Evolutionary conservation across 2,329 filamentous ascomycete species (phyloP).

Genomic region (Penicillium sp.): DNA sequence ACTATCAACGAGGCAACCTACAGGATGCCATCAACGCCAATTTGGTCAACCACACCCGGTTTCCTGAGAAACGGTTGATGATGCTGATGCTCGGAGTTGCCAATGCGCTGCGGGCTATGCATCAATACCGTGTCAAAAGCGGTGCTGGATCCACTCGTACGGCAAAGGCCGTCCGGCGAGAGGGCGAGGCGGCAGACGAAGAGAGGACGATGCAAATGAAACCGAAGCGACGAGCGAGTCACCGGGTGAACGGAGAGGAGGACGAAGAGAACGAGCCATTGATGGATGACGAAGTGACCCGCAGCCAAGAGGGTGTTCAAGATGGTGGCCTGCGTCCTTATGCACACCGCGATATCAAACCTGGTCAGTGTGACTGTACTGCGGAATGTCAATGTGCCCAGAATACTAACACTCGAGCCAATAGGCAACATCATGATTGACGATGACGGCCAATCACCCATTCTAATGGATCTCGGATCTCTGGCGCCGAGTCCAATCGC

Average conservation of each 20-base stretch:
- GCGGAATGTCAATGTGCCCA: neutral
- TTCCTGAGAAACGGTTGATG: constrained; percentile 87
- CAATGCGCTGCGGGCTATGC: constrained; percentile 82
- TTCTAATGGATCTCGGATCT: constrained; percentile 96
- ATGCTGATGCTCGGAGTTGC: constrained; percentile 88
- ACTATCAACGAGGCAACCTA: constrained; percentile 90
- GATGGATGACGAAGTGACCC: constrained; percentile 72
- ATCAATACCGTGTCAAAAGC: constrained; percentile 70
- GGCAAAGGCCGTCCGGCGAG: constrained; percentile 54
- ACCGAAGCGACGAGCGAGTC: constrained; percentile 43
- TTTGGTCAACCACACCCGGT: constrained; percentile 86
- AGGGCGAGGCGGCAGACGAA: constrained; percentile 56
- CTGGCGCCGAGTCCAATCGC: constrained; percentile 81
- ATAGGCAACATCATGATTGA: constrained; percentile 97
- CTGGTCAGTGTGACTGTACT: constrained; percentile 57
- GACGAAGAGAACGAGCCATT: constrained; percentile 78
- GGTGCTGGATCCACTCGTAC: constrained; percentile 55
- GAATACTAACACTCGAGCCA: neutral
- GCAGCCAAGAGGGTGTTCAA: constrained; percentile 64
- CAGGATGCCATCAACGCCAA: constrained; percentile 99
- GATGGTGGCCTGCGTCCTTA: constrained; percentile 74
- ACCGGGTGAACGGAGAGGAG: constrained; percentile 63
- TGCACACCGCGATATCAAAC: constrained; percentile 95
- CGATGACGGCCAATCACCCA: constrained; percentile 80
- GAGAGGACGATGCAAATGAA: constrained; percentile 41